These are phyloP conservation scores for Fusarium keratoplasticum DNA, from an alignment of 2,329 filamentous ascomycete species.

Conservation along the genomic window DNA sequence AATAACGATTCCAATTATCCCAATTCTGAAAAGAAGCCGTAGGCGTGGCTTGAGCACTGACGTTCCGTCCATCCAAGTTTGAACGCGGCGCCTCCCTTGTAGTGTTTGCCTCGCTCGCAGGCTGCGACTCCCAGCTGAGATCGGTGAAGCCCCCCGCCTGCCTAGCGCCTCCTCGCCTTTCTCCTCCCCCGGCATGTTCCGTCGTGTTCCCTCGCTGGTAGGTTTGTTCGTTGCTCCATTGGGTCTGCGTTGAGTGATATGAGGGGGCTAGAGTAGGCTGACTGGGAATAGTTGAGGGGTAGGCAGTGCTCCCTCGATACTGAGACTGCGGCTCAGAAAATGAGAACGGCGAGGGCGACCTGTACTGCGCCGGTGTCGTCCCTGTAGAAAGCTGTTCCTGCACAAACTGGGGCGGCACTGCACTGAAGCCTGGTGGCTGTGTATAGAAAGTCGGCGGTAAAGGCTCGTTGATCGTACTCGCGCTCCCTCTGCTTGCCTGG, in stretches of 20 bases:
- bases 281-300: background rate
- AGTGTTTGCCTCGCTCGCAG: background rate
- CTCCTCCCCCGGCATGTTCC: background rate
- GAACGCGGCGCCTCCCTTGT: background rate
- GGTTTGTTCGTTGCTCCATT: background rate
- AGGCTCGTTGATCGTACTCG: background rate
- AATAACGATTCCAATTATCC: background rate
- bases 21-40: background rate
- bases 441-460: background rate
- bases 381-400: background rate
- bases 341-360: background rate
- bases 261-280: background rate
- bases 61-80: background rate
- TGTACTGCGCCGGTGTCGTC: background rate
- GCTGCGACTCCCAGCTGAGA: background rate
- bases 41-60: background rate
- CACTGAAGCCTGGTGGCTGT: background rate
- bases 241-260: background rate
- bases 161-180: background rate
- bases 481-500: background rate
- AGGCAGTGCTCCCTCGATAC: background rate
- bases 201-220: background rate
- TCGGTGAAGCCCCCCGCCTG: background rate
- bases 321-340: background rate
- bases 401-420: background rate